phyloP scores from a whole-genome alignment of 768 basidiomycete species.

The Hirschioporus abietinus region DNA sequence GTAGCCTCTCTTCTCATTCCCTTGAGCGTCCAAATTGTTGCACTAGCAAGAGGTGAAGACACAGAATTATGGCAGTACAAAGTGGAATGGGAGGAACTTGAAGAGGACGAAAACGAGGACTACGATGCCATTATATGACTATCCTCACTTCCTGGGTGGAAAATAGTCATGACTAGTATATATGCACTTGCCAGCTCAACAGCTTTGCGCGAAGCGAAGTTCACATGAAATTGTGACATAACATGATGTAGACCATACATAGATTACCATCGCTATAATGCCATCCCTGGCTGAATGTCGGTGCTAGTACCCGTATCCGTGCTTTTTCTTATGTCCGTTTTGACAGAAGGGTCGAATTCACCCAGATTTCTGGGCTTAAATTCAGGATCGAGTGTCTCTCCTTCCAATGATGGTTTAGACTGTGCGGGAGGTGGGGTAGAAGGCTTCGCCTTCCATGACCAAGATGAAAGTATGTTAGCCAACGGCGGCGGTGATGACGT shows the following conservation, averaged over 20 bases:
- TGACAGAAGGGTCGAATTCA: neutral
- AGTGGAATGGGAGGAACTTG: neutral
- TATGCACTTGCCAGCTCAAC: too few species aligned
- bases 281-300: neutral
- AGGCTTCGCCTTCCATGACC: neutral
- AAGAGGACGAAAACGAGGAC: too few species aligned
- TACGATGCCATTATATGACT: too few species aligned
- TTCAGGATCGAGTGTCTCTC: neutral
- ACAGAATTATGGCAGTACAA: neutral
- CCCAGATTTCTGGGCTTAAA: neutral
- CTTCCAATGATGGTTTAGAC: neutral
- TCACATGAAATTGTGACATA: neutral
- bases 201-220: too few species aligned
- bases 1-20: neutral
- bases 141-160: too few species aligned
- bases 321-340: neutral
- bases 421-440: neutral
- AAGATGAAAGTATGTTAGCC: neutral
- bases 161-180: too few species aligned
- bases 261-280: neutral
- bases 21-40: neutral
- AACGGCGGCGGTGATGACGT: neutral
- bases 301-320: neutral
- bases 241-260: neutral
- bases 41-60: neutral